phyloP scores from a whole-genome alignment of 768 basidiomycete species.

The Austroboletus eburneus region DNA sequence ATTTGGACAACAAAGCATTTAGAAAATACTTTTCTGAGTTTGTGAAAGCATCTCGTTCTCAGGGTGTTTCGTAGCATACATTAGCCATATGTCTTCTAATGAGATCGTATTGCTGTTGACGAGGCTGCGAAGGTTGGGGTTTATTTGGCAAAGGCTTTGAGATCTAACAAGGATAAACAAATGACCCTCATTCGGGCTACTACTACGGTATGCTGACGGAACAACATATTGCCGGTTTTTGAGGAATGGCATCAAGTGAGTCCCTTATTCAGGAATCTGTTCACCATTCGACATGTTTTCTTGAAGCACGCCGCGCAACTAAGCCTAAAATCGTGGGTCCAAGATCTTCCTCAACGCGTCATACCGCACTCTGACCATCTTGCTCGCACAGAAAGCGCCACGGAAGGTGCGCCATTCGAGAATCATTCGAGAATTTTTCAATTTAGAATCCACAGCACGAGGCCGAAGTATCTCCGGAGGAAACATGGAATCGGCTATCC shows the following conservation, averaged over 20 bases:
- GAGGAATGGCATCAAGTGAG: slow-evolving; percentile 31
- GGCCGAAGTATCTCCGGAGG: slow-evolving; percentile 69
- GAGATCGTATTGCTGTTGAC: background rate
- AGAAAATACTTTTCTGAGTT: slow-evolving; percentile 86
- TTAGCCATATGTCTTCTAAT: slow-evolving; percentile 3
- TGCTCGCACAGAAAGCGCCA: slow-evolving; percentile 38
- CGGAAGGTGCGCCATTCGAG: slow-evolving; percentile 37
- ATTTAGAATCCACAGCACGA: slow-evolving; percentile 50
- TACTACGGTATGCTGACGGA: slow-evolving; percentile 10
- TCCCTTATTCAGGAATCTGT: slow-evolving; percentile 1
- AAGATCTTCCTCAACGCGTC: slow-evolving; percentile 15
- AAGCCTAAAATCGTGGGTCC: slow-evolving; percentile 42
- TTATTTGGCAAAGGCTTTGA: slow-evolving; percentile 31
- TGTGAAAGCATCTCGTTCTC: slow-evolving; percentile 65
- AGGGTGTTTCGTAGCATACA: slow-evolving; percentile 43
- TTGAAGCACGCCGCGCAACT: slow-evolving; percentile 28
- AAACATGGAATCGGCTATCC: slow-evolving; percentile 78
- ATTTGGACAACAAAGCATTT: slow-evolving; percentile 71
- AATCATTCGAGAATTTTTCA: background rate
- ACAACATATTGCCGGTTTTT: slow-evolving; percentile 9
- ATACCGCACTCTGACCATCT: slow-evolving; percentile 20
- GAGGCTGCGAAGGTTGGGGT: background rate
- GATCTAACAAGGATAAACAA: slow-evolving; percentile 33
- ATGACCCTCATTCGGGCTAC: slow-evolving; percentile 13
- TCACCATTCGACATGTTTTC: slow-evolving; percentile 9